Evolutionary conservation across 139 green algal species (phyloP), one percentile per base, ranked within the genome.

Genomic region (Picochlorum sp.): DNA sequence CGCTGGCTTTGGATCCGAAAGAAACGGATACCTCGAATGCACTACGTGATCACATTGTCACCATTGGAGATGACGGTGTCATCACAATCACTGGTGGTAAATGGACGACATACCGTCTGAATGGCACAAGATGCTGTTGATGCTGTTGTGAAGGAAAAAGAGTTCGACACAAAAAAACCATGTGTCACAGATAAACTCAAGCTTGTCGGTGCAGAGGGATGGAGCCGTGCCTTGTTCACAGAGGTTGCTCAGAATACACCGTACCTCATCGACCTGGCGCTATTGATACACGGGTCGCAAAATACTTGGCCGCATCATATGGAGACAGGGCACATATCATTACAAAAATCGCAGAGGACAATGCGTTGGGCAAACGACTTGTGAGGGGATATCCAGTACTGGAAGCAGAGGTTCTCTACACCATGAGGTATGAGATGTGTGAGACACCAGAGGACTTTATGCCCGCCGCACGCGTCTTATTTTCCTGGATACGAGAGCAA

Each of bases 21-120:
- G 73, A 75, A 34, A 61, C 63, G 15, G 72, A 82, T 65, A 85
- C 79, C 0, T 70, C 74, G 11, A 54, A 41, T 24, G 77, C 69
- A 7, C 64, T 58, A 3, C 65, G 80, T 2, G 80, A 86, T 70
- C 80, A 85, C 77, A 57, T 95, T 6, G 85, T 98, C 14, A 81
- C 84, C 9, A 75, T 83, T 34, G 86, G 91, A 26, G 55, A 76
- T 9, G 81, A 95, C 55, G 88, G 86, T n/a, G 61, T 98, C 13
- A 80, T 99, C 26, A 98, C 86, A 10, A 79, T 97, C 11, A 85
- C 83, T 26, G 83, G 88, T 38, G 89, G 89, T 60, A 97, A 97
- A 78, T 99, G 94, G 94, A 99, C 94, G 1, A 99, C 94, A 2
- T 99, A 99, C 73, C 71, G 94, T 2, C 69, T 73, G n/a, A 18